phyloP scores from a whole-genome alignment of 306 rosid species.

The Cicer judaicum region DNA sequence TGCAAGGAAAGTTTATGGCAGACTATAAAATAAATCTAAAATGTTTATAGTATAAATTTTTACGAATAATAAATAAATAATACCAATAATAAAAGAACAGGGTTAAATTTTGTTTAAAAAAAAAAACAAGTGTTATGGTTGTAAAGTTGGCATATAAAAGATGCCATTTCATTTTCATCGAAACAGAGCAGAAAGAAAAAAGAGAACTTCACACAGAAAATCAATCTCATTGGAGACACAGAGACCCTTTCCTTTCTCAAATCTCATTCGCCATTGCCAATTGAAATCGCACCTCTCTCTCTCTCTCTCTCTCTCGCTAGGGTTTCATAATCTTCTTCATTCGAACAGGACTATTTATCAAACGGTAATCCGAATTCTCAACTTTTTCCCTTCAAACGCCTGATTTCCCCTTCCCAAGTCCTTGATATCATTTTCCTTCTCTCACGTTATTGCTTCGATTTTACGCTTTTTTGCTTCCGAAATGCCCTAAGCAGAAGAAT shows the following conservation, averaged over 20 bases:
- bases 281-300: conserved; percentile 43
- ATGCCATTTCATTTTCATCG: conserved; percentile 7
- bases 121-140: neutral
- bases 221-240: conserved; percentile 39
- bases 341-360: conserved; percentile 34
- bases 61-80: no score
- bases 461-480: neutral
- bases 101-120: no score
- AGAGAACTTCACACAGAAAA: conserved; percentile 26
- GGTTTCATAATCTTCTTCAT: conserved; percentile 42
- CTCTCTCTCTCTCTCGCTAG: conserved; percentile 42
- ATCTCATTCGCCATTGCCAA: conserved; percentile 22
- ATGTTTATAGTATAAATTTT: no score
- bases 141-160: conserved; percentile 28
- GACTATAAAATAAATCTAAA: no score
- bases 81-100: no score
- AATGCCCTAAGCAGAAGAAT: conserved; percentile 34
- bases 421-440: conserved; percentile 16
- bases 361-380: conserved; percentile 59
- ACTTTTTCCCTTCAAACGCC: conserved; percentile 27
- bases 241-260: neutral
- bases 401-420: conserved; percentile 10
- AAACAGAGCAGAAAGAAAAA: neutral
- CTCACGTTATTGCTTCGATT: conserved; percentile 1
- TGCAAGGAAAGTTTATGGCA: no score